Conservation (phyloP, 768 basidiomycete species). For the Rhizopogon vinicolor region DNA sequence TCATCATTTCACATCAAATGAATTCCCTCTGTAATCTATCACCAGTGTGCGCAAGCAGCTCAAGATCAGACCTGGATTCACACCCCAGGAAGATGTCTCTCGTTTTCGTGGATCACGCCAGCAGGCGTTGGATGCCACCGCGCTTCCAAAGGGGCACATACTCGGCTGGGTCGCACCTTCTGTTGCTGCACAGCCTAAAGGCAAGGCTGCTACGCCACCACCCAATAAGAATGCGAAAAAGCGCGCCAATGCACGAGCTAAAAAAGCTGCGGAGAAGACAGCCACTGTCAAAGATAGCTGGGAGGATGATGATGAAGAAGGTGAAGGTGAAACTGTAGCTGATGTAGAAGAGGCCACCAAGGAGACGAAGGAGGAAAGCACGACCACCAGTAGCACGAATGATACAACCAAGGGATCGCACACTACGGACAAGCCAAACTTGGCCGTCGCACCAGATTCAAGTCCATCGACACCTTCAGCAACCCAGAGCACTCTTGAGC, state of each 20-base stretch:
- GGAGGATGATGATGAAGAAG: conserved; percentile 68
- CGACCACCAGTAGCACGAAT: conserved; percentile 11
- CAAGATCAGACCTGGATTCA: conserved; percentile 89
- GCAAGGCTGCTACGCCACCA: conserved; percentile 27
- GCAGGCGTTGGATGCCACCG: conserved; percentile 59
- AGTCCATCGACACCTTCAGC: not conserved
- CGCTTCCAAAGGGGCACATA: conserved; percentile 75
- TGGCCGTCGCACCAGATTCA: conserved; percentile 9
- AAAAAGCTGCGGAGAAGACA: conserved; percentile 50
- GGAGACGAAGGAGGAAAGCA: conserved; percentile 22
- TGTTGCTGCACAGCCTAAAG: conserved; percentile 29
- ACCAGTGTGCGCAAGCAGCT: conserved; percentile 79
- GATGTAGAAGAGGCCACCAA: conserved; percentile 9
- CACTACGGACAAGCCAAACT: conserved; percentile 1
- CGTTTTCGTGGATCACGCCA: conserved; percentile 80
- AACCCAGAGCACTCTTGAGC: conserved; percentile 16
- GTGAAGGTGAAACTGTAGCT: conserved; percentile 20
- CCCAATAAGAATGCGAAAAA: conserved; percentile 80
- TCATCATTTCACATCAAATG: conserved; percentile 3
- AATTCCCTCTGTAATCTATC: not conserved
- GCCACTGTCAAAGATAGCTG: conserved; percentile 67
- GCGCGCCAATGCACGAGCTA: conserved; percentile 76
- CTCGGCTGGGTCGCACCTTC: conserved; percentile 74
- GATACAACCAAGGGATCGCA: conserved; percentile 17
- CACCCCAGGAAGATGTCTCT: conserved; percentile 90